These are phyloP conservation scores for Thermoascus crustaceus DNA, from an alignment of 2,329 filamentous ascomycete species.

Conservation along the genomic window DNA sequence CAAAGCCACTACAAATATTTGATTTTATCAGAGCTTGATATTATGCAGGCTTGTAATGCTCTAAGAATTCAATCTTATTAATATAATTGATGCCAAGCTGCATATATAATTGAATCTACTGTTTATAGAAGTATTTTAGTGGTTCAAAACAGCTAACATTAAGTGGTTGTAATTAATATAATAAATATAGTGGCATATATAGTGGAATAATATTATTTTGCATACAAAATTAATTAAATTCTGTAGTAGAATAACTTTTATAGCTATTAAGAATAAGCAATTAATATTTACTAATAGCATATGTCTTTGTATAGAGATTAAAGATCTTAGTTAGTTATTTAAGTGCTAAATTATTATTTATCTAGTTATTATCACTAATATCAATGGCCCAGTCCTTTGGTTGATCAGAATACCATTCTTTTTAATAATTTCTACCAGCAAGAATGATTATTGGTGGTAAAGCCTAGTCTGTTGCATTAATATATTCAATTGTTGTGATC, in stretches of 20 bases:
- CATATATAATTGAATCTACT: conserved; percentile 9
- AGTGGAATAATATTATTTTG: conserved; percentile 8
- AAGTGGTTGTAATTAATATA: conserved; percentile 8
- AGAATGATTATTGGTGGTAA: too few species aligned
- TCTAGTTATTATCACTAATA: background rate
- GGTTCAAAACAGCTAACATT: conserved; percentile 9
- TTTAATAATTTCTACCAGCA: too few species aligned
- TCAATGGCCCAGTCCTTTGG: conserved; percentile 3
- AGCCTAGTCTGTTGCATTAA: too few species aligned
- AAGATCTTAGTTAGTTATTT: conserved; percentile 4
- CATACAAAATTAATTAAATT: conserved; percentile 8
- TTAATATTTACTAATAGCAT: background rate
- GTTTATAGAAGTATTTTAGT: conserved; percentile 3
- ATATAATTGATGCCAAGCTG: too few species aligned
- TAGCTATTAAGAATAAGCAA: conserved; percentile 10
- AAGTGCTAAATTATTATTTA: too few species aligned
- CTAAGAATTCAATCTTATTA: too few species aligned
- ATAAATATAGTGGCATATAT: conserved; percentile 8
- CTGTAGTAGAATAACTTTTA: conserved; percentile 5
- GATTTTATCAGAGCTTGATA: too few species aligned
- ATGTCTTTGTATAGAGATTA: background rate
- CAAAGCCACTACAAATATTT: too few species aligned
- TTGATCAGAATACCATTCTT: too few species aligned
- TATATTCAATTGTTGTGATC: too few species aligned
- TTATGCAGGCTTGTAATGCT: too few species aligned